Evolutionary conservation across 2,329 filamentous ascomycete species (phyloP).

Genomic region (Sporothrix protearum): DNA sequence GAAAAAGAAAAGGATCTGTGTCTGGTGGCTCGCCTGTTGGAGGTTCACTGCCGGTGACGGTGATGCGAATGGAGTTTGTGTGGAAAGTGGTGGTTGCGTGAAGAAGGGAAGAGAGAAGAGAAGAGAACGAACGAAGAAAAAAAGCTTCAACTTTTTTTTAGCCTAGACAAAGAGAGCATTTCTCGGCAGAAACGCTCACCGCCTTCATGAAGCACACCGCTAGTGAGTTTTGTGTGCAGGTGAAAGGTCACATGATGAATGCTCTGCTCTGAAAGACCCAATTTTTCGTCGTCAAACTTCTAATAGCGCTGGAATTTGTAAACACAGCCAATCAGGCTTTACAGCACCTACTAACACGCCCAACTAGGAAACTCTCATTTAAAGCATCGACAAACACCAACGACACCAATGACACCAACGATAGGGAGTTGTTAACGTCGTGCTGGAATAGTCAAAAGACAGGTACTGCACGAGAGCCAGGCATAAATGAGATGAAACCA

Average conservation of each 20-base stretch:
- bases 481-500: no score
- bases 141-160: constrained; percentile 12
- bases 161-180: not conserved
- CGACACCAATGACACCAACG: no score
- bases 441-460: not conserved
- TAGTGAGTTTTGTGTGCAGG: not conserved
- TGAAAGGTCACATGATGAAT: not conserved
- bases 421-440: not conserved
- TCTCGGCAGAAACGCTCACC: constrained; percentile 13
- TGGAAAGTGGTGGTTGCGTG: not conserved
- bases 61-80: not conserved
- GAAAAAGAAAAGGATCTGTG: not conserved
- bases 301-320: not conserved
- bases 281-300: not conserved
- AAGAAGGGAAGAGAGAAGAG: not conserved
- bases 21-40: constrained; percentile 29
- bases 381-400: not conserved
- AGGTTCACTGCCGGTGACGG: constrained; percentile 29
- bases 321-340: not conserved
- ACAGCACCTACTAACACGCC: not conserved
- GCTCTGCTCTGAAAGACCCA: no score
- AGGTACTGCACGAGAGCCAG: no score
- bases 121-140: not conserved
- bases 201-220: not conserved
- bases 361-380: constrained; percentile 4